Conservation (phyloP, 2,329 filamentous ascomycete genomes). For the Cladosporium cucumerinum region DNA sequence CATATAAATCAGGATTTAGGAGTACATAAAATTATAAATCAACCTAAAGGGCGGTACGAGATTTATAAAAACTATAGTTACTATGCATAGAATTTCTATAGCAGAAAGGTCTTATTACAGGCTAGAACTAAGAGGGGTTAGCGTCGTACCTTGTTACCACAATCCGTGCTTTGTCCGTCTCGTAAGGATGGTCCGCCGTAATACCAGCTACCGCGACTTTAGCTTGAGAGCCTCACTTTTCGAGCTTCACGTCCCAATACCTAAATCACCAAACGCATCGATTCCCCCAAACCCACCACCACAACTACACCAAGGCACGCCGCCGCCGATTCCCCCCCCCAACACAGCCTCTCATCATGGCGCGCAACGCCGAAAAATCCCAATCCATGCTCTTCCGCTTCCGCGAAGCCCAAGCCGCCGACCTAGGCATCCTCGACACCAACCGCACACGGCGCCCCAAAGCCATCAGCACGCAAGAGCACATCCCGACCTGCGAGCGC, state of each 20-base stretch:
- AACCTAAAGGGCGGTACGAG: too few species aligned
- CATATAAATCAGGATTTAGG: too few species aligned
- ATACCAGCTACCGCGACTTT: neutral
- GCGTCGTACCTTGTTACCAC: too few species aligned
- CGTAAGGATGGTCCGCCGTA: too few species aligned
- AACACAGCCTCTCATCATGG: slow-evolving; percentile 44
- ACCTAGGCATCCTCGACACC: slow-evolving; percentile 92
- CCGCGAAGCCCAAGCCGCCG: slow-evolving; percentile 92
- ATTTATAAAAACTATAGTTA: too few species aligned
- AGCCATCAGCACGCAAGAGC: slow-evolving; percentile 79
- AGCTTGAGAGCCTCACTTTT: slow-evolving; percentile 6
- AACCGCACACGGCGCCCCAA: slow-evolving; percentile 86
- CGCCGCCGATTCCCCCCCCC: neutral
- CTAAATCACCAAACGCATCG: neutral
- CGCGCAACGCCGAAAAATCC: slow-evolving; percentile 96
- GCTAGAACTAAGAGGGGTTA: too few species aligned
- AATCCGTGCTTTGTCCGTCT: too few species aligned
- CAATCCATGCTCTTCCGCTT: slow-evolving; percentile 99
- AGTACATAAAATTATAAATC: too few species aligned
- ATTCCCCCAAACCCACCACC: neutral
- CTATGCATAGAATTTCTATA: too few species aligned
- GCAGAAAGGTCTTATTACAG: too few species aligned
- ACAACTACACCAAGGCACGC: neutral
- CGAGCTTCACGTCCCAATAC: slow-evolving; percentile 1
- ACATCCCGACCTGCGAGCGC: slow-evolving; percentile 87